Conservation (phyloP, 2,329 filamentous ascomycete species). For the Podosphaera aphanis region DNA sequence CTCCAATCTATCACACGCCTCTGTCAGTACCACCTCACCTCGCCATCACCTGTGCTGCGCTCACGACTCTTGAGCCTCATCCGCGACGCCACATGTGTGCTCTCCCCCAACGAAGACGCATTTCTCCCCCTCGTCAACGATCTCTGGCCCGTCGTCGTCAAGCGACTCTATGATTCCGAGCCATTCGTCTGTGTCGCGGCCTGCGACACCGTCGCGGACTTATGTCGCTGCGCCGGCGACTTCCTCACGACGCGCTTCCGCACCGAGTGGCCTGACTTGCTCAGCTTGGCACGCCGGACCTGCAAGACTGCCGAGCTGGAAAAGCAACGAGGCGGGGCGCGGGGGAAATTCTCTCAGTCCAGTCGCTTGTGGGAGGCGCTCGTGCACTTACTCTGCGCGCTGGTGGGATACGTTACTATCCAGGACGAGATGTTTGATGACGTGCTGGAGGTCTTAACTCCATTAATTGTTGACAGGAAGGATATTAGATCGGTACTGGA, state of each 20-base stretch:
- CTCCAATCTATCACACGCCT: constrained; percentile 61
- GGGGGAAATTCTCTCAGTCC: constrained; percentile 36
- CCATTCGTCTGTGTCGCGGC: constrained; percentile 46
- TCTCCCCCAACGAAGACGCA: constrained; percentile 54
- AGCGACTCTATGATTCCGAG: constrained; percentile 42
- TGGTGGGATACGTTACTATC: constrained; percentile 40
- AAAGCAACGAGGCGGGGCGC: constrained; percentile 17
- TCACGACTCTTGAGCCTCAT: constrained; percentile 59
- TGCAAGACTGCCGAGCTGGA: constrained; percentile 18
- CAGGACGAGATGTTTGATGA: constrained; percentile 50
- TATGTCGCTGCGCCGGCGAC: constrained; percentile 53
- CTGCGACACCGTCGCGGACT: constrained; percentile 39
- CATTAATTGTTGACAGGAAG: constrained; percentile 21
- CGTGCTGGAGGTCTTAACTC: constrained; percentile 36
- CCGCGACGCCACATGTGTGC: constrained; percentile 42
- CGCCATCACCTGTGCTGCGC: constrained; percentile 56
- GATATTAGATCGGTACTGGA: constrained; percentile 35
- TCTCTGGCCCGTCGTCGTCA: constrained; percentile 63
- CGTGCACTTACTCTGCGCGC: constrained; percentile 30
- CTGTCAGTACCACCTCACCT: constrained; percentile 77
- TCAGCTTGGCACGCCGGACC: constrained; percentile 24
- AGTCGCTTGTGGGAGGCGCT: constrained; percentile 41
- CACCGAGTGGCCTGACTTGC: constrained; percentile 40
- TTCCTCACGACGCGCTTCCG: constrained; percentile 61
- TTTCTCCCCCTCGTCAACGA: constrained; percentile 80